These are phyloP conservation scores for Aspergillus felis DNA, from an alignment of 2,329 filamentous ascomycete genomes.

Conservation along the genomic window DNA sequence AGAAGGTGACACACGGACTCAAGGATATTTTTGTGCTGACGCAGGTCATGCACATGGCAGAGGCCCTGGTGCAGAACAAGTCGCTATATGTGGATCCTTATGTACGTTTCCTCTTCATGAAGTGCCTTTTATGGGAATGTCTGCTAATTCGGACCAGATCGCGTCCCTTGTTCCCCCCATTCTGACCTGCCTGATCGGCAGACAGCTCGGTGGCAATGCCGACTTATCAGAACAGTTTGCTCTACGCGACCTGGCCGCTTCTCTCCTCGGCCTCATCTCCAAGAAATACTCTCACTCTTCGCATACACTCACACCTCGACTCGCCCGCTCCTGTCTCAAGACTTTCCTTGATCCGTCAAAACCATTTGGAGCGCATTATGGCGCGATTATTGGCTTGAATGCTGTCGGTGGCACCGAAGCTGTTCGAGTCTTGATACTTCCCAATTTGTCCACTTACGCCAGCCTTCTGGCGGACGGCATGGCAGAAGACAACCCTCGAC, in stretches of 20 bases:
- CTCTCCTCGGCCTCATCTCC: constrained; percentile 73
- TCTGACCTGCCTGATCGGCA: constrained; percentile 83
- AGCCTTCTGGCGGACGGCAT: constrained; percentile 55
- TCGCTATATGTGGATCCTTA: constrained; percentile 72
- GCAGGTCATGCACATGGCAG: constrained; percentile 87
- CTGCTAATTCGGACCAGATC: constrained; percentile 39
- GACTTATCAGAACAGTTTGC: constrained; percentile 63
- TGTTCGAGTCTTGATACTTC: constrained; percentile 61
- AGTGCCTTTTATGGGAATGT: constrained; percentile 1
- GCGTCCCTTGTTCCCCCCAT: constrained; percentile 76
- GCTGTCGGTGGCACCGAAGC: constrained; percentile 69
- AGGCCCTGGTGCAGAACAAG: constrained; percentile 78
- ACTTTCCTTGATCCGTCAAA: constrained; percentile 84
- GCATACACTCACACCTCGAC: constrained; percentile 76
- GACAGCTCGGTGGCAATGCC: constrained; percentile 64
- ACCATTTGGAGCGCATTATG: constrained; percentile 80
- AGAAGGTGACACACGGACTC: constrained; percentile 90
- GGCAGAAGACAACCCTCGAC: constrained; percentile 47
- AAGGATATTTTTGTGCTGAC: constrained; percentile 85
- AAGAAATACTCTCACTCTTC: constrained; percentile 78
- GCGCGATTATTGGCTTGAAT: constrained; percentile 75
- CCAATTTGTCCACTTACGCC: constrained; percentile 63
- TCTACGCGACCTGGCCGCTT: constrained; percentile 79
- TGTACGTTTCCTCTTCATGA: constrained; percentile 33
- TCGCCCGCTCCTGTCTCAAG: constrained; percentile 90